phyloP scores from a whole-genome alignment of 768 basidiomycete genomes.

The Xerocomus spinulosus region DNA sequence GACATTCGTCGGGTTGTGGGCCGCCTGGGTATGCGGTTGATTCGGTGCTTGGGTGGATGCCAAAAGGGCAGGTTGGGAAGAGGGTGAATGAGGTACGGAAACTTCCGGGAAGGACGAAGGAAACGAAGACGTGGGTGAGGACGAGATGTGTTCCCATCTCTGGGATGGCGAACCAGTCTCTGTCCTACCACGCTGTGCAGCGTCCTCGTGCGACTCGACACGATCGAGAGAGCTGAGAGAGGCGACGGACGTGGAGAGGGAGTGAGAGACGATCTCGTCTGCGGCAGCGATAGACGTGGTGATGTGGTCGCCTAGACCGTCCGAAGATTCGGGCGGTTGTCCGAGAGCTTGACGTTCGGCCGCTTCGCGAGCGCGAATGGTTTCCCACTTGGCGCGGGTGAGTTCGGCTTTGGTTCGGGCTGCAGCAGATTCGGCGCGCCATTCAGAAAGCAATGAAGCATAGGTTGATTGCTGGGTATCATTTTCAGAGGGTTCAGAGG shows the following conservation, averaged over 20 bases:
- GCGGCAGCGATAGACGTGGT: slow-evolving; percentile 19
- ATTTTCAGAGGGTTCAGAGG: slow-evolving; percentile 21
- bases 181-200: slow-evolving; percentile 3
- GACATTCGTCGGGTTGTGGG: slow-evolving; percentile 23
- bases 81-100: slow-evolving; percentile 47
- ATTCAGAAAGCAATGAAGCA: slow-evolving; percentile 60
- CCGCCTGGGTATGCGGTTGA: slow-evolving; percentile 20
- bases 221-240: slow-evolving; percentile 18
- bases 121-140: slow-evolving; percentile 56
- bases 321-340: slow-evolving; percentile 19
- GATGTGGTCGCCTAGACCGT: slow-evolving; percentile 27
- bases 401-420: slow-evolving; percentile 72
- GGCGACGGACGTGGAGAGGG: slow-evolving; percentile 17
- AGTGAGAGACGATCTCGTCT: slow-evolving; percentile 11
- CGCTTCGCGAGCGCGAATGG: slow-evolving; percentile 42
- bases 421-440: slow-evolving; percentile 69
- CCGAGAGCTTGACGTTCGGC: slow-evolving; percentile 40
- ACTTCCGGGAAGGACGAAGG: slow-evolving; percentile 78
- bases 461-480: slow-evolving; percentile 66
- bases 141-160: slow-evolving; percentile 73
- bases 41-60: slow-evolving; percentile 9
- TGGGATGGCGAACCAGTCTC: slow-evolving; percentile 37
- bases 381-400: slow-evolving; percentile 69
- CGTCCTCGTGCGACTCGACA: slow-evolving; percentile 16
- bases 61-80: slow-evolving; percentile 21